phyloP scores from a whole-genome alignment of 192 early-diverging fungal genomes.

The Entomortierella chlamydospora region DNA sequence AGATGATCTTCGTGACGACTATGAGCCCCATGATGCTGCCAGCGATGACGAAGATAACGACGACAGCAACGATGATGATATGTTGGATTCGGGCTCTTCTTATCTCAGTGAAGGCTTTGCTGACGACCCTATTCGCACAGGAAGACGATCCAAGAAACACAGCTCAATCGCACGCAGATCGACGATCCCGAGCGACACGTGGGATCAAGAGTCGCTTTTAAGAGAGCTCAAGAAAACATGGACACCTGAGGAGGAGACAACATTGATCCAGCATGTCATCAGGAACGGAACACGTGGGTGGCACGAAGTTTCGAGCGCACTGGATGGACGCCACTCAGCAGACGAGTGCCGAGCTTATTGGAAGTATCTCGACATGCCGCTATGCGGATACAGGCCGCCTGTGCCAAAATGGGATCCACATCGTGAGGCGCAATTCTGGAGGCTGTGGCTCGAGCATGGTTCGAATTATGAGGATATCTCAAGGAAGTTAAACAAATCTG shows the following conservation, averaged over 20 bases:
- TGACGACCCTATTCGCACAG: conserved; percentile 1
- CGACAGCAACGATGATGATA: neutral
- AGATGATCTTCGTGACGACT: neutral
- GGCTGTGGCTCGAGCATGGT: conserved; percentile 25
- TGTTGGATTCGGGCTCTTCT: neutral
- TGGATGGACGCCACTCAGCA: conserved; percentile 19
- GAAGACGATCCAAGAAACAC: conserved; percentile 3
- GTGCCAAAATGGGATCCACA: conserved; percentile 13
- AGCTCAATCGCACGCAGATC: neutral
- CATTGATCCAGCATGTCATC: conserved; percentile 43
- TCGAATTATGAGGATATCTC: conserved; percentile 38
- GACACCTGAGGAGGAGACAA: conserved; percentile 24
- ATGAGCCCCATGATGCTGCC: neutral
- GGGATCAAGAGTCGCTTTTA: conserved; percentile 16
- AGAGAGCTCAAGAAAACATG: conserved; percentile 14
- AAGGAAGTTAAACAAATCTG: neutral
- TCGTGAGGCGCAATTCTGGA: conserved; percentile 33
- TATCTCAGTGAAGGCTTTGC: conserved; percentile 4
- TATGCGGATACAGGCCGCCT: neutral
- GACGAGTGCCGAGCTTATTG: conserved; percentile 43
- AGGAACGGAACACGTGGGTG: conserved; percentile 25
- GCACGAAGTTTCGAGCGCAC: conserved; percentile 17
- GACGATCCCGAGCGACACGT: neutral
- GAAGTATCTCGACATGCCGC: conserved; percentile 49
- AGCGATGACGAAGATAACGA: conserved; percentile 8